Evolutionary conservation across 164 flowering plant genomes (phyloP), one percentile per base, ranked within the genome.

Genomic region (Annona squamosa): DNA sequence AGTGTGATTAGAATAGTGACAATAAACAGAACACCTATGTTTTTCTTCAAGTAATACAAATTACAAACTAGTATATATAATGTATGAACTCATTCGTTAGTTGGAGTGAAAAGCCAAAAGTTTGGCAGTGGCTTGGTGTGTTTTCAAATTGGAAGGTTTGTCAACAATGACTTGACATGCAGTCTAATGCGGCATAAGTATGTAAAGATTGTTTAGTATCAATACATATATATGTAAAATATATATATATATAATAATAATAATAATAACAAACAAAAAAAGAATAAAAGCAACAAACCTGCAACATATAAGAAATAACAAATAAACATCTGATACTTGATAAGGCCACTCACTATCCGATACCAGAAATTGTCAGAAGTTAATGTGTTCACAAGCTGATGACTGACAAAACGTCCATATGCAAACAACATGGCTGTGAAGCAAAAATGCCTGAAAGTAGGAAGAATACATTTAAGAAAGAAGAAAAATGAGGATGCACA

Each of bases 351-450:
- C 73, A 87, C 92, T 72, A 91, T 86, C 82, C 82, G 78, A 81
- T 86, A 90, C 62, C 87, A 74, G 73, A 91, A 78, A 71, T 88
- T 85, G 81, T 91, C 97, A 45, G 90, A 77, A 46, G 92, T 86
- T n/a, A 91, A 94, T 61, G 97, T 92, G 76, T 91, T 91, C 78
- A 89, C 93, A 17, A 92, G 91, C 71, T 88, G 91, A 75, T 89
- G 97, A 77, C 90, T 90, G 75, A 94, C 90, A 71, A 94, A 85
- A 48, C 95, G 92, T 5, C 97, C 98, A 79, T 94, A 92, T 2
- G 90, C 93, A 80, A 91, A 94, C 52, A 94, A 80, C 97, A 94
- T 84, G n/a, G 94, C 97, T 0, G 97, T 91, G 91, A 94, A 92
- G 90, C 92, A 94, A 72, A 94, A 94, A 85, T 94, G 92, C 98